A percentile compares a stretch with the other conserved stretches of the same genome.
phyloP scores from a whole-genome alignment of 345 rosid species.

The Capsella bursapastoris region DNA sequence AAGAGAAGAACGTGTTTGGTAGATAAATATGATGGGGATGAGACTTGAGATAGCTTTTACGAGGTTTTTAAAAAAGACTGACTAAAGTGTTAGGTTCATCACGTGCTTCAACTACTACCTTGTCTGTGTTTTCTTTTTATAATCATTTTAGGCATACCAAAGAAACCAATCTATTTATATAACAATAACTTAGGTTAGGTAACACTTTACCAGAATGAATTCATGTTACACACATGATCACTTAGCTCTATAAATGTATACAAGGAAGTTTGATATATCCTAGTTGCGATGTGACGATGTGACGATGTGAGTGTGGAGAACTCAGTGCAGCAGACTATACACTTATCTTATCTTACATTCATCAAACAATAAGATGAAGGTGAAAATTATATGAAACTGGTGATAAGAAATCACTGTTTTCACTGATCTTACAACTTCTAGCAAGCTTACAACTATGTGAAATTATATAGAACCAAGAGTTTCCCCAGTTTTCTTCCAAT shows the following conservation, averaged over 20 bases:
- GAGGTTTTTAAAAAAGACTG: conserved; percentile 29
- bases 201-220: background rate
- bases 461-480: too few species aligned
- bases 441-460: too few species aligned
- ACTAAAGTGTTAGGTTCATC: conserved; percentile 26
- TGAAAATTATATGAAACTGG: too few species aligned
- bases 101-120: conserved; percentile 36
- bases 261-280: background rate
- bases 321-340: too few species aligned
- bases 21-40: conserved; percentile 15
- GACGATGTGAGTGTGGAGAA: background rate
- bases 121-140: conserved; percentile 18
- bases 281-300: background rate
- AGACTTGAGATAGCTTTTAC: conserved; percentile 19
- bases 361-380: background rate
- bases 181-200: background rate
- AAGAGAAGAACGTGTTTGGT: conserved; percentile 29
- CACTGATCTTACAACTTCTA: too few species aligned
- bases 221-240: too few species aligned
- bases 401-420: too few species aligned
- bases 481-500: too few species aligned
- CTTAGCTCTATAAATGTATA: too few species aligned
- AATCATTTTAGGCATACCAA: background rate
- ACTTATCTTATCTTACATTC: background rate
- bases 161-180: background rate